Percentiles rank a stretch among this genome's conserved stretches.
Evolutionary conservation across 352 stramenopile genomes (phyloP).

Genomic region (Aphanomyces euteiches): DNA sequence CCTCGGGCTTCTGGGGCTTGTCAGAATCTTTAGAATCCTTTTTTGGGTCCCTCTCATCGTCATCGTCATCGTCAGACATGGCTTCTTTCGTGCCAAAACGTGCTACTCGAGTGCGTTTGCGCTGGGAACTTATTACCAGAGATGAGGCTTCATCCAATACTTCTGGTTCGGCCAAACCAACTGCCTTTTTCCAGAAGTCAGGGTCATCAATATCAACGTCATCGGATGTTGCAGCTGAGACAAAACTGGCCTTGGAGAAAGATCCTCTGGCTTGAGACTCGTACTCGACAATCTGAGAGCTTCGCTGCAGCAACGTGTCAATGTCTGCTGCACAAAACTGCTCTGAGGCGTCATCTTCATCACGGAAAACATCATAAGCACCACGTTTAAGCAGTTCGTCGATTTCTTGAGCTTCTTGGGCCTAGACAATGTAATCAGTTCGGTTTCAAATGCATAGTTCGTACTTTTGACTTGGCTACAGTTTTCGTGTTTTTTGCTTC

Average conservation of each 20-base stretch:
- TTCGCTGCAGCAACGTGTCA: slow-evolving; percentile 94
- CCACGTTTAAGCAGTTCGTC: slow-evolving; percentile 89
- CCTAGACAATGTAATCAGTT: slow-evolving; percentile 26
- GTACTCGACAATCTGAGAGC: slow-evolving; percentile 83
- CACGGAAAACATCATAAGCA: slow-evolving; percentile 89
- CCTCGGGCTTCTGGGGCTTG: slow-evolving; percentile 43
- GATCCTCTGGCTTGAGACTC: slow-evolving; percentile 76
- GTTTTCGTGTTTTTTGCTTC: slow-evolving; percentile 43
- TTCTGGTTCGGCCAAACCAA: slow-evolving; percentile 77
- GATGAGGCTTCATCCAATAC: slow-evolving; percentile 47
- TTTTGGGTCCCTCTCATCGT: slow-evolving; percentile 31
- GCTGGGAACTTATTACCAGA: slow-evolving; percentile 63
- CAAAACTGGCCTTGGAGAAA: slow-evolving; percentile 92
- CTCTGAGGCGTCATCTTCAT: slow-evolving; percentile 87
- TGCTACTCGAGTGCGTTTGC: slow-evolving; percentile 79
- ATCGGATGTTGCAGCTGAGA: slow-evolving; percentile 82
- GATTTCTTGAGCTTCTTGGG: slow-evolving; percentile 86
- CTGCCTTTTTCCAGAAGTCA: slow-evolving; percentile 99
- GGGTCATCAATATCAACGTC: slow-evolving; percentile 98
- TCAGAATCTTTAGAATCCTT: slow-evolving; percentile 48
- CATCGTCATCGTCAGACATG: slow-evolving; percentile 67
- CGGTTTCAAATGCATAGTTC: too few relatives aligned
- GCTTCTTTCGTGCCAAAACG: slow-evolving; percentile 70
- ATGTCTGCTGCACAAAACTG: slow-evolving; percentile 98
- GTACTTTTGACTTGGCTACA: slow-evolving; percentile 58